Conservation (phyloP, 2,329 filamentous ascomycete species). For the Pezicula carpinea region DNA sequence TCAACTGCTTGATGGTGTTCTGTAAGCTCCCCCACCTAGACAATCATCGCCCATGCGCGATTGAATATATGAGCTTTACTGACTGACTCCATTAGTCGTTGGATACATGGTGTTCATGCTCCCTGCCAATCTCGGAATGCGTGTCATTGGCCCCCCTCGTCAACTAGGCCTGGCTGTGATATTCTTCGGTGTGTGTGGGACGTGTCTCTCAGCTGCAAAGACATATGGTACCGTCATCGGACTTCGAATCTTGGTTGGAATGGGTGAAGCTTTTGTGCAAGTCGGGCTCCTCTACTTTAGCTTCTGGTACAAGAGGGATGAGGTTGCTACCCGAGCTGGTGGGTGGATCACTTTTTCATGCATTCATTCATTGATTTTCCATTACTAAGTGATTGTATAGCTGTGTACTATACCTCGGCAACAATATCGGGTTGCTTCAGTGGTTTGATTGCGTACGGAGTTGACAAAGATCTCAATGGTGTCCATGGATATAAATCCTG, state of each 20-base stretch:
- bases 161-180: conserved; percentile 10
- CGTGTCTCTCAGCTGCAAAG: conserved; percentile 7
- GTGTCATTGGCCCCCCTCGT: conserved; percentile 9
- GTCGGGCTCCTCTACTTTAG: conserved; percentile 9
- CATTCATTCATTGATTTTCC: background rate
- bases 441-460: conserved; percentile 16
- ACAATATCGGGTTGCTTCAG: conserved; percentile 16
- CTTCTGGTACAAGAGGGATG: conserved; percentile 18
- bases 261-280: conserved; percentile 8
- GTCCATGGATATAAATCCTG: conserved; percentile 7
- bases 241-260: conserved; percentile 11
- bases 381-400: background rate
- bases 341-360: conserved; percentile 12
- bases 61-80: background rate
- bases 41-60: background rate
- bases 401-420: conserved; percentile 7
- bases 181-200: conserved; percentile 13
- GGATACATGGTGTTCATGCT: conserved; percentile 10
- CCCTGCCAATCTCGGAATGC: conserved; percentile 6
- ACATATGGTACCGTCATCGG: conserved; percentile 8
- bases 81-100: conserved; percentile 1
- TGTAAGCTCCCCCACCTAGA: background rate
- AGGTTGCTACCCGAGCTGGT: conserved; percentile 17
- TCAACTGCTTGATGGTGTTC: conserved; percentile 9
- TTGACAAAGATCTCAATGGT: conserved; percentile 9